Base-by-base conservation (phyloP, 2,329 filamentous ascomycete genomes). In the Pestalotiopsis sp. region DNA sequence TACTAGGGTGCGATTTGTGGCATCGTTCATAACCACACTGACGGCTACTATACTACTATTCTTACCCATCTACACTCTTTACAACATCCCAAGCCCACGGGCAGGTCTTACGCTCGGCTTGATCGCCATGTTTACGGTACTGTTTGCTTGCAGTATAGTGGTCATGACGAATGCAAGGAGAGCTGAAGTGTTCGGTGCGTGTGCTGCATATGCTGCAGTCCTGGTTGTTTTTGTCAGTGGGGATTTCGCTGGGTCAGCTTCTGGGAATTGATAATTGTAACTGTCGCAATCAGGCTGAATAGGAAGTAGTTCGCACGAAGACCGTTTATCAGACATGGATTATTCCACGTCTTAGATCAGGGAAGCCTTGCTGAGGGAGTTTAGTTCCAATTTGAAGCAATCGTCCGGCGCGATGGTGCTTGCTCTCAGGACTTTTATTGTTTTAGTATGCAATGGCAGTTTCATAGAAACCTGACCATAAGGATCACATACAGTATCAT, bases 121-220 rank as follows among this genome's bases (percentile, higher is more conserved):
- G 13, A 67, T 71, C 23, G 68, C 63, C 3, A 25, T 71, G 7
- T 70, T 70, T 31, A 65, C 68, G 3, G 41, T 66, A 3, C 23
- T 68, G 7, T 67, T 71, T 14, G 63, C 70, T 14, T 23, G 52
- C 0, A 41, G 61, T 9, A 49, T 71, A 13, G 63, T 61, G 4
- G n/a, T 64, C 17, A 67, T 71, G 68, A 70, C 66, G 1, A 61
- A 65, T 23, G 68, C 70, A 12, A 64, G 66, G 58, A 64, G 68
- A 31, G 64, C 66, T 20, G 68, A 71, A 41, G 39, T 70, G 3
- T 70, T 70, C 23, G 70, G 66, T 3, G 63, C 68, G 3, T 71
- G 66, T 27, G 70, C 68, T 5, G 68, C 68, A 9, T 71, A 70
- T 27, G 68, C 59, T n/a, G 68, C 68, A 5, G 67, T 68, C 14